These are phyloP conservation scores for Xylaria sp. DNA, from an alignment of 2,329 filamentous ascomycete genomes.

Conservation along the genomic window DNA sequence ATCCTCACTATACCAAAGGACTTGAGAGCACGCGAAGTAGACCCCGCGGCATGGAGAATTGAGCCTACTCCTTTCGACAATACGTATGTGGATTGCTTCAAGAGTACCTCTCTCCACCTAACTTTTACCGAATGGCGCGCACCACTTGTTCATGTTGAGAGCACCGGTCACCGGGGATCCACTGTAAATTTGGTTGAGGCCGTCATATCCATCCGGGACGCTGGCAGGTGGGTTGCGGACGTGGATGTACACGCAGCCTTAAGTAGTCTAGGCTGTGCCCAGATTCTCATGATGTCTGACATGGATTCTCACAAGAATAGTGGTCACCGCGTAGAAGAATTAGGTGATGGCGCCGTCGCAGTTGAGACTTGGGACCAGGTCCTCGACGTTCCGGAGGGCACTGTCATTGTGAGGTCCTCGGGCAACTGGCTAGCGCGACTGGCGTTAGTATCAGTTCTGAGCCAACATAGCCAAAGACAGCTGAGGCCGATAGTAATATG, in stretches of 20 bases:
- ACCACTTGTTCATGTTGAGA: neutral
- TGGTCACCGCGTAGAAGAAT: neutral
- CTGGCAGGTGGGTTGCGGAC: conserved; percentile 19
- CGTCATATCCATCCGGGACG: conserved; percentile 12
- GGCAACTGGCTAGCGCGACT: conserved; percentile 19
- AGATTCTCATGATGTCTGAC: neutral
- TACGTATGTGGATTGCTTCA: conserved; percentile 3
- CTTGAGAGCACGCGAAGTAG: neutral
- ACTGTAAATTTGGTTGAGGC: conserved; percentile 6
- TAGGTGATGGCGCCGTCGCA: neutral
- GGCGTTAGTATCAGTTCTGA: neutral
- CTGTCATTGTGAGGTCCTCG: neutral
- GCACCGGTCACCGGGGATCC: conserved; percentile 2
- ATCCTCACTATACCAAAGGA: neutral
- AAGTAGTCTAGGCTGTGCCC: neutral
- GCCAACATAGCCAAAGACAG: neutral
- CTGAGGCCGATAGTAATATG: neutral
- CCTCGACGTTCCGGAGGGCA: conserved; percentile 7
- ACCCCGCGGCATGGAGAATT: conserved; percentile 4
- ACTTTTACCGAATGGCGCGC: conserved; percentile 17
- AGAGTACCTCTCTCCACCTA: conserved; percentile 16
- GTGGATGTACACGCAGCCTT: conserved; percentile 11
- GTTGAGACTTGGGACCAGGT: conserved; percentile 18
- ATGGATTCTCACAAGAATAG: too few species aligned
- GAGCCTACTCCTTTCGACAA: conserved; percentile 6